Evolutionary conservation across 2,329 filamentous ascomycete species (phyloP), one percentile per base, ranked within the genome.

Genomic region (Phoma herbarum): DNA sequence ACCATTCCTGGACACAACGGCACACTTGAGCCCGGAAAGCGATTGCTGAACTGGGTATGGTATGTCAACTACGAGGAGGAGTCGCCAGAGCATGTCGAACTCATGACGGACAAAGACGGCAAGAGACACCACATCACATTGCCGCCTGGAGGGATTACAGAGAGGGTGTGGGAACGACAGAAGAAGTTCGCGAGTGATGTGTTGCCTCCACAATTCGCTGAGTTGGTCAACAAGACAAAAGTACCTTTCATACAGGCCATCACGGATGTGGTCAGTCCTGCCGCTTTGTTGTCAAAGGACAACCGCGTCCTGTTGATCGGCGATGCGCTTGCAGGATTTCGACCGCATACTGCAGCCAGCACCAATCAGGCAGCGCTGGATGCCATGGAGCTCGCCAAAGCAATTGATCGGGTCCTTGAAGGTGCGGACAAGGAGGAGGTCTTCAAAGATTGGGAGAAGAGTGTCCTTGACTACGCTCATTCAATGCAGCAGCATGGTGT

Each of bases 21-120:
- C 0, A 69, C 66, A 1, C 67, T 79, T 5, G 64, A 69, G 31
- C 64, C 69, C 0, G 79, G 77, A 2, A 66, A 79, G 12, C 73
- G 79, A 7, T 70, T 81, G 2, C 62, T 82, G 56, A 83, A 83
- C 61, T 81, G 75, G 72, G 75, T 83, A 1, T 82, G 79, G 78
- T 83, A 83, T 60, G 69, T 65, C 26, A 80, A 81, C 61, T 71
- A 78, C 25, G 35, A 64, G 1, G 73, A 78, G 61, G 43, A 67
- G 5, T 77, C 77, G 0, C 42, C 64, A 3, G 78, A 79, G 29
- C 69, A 79, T 25, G 59, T 67, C 4, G 72, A 77, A 0, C 62
- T 81, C 11, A 78, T 83, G 70, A 82, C 79, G 1, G 80, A 82
- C 51, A 67, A 68, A 2, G 54, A 78, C 14, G 79, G 78, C 2